These are phyloP conservation scores for Trametes coccinea DNA, from an alignment of 768 basidiomycete genomes.

Conservation along the genomic window DNA sequence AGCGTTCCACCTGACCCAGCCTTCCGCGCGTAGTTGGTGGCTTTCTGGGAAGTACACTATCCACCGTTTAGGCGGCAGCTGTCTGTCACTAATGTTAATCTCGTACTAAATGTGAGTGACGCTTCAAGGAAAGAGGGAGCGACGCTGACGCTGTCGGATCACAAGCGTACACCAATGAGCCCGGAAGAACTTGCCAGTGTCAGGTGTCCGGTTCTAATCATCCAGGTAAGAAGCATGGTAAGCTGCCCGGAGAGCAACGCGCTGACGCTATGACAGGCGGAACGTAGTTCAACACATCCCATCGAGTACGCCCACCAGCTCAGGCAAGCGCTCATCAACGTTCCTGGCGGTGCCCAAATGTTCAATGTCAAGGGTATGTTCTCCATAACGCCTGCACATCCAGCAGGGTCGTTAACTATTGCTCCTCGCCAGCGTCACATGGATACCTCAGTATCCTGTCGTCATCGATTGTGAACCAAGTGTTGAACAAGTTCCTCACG, in stretches of 20 bases:
- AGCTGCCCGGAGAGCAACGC: not conserved
- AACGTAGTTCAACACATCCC: constrained; percentile 54
- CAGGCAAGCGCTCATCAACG: constrained; percentile 48
- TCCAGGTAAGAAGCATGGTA: constrained; percentile 50
- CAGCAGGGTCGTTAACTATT: not conserved
- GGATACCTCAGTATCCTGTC: constrained; percentile 57
- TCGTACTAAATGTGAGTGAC: constrained; percentile 59
- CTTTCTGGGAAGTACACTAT: constrained; percentile 58
- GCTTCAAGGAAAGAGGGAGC: not conserved
- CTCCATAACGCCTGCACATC: not conserved
- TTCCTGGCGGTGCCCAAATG: constrained; percentile 49
- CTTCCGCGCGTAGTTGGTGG: constrained; percentile 51
- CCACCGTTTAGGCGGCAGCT: constrained; percentile 57
- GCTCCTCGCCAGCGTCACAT: constrained; percentile 28
- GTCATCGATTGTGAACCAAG: constrained; percentile 62
- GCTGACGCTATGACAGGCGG: constrained; percentile 46
- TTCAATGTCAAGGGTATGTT: constrained; percentile 61
- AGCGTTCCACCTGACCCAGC: not conserved
- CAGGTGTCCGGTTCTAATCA: constrained; percentile 63
- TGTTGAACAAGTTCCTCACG: constrained; percentile 60
- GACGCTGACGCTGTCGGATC: not conserved
- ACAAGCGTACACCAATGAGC: constrained; percentile 56
- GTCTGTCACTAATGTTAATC: constrained; percentile 52
- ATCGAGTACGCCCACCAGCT: constrained; percentile 58
- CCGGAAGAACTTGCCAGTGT: constrained; percentile 51